A percentile compares a stretch with the other conserved stretches of the same genome.
phyloP scores from a whole-genome alignment of 495 filamentous ascomycete genomes.

The Neurospora hispaniola region DNA sequence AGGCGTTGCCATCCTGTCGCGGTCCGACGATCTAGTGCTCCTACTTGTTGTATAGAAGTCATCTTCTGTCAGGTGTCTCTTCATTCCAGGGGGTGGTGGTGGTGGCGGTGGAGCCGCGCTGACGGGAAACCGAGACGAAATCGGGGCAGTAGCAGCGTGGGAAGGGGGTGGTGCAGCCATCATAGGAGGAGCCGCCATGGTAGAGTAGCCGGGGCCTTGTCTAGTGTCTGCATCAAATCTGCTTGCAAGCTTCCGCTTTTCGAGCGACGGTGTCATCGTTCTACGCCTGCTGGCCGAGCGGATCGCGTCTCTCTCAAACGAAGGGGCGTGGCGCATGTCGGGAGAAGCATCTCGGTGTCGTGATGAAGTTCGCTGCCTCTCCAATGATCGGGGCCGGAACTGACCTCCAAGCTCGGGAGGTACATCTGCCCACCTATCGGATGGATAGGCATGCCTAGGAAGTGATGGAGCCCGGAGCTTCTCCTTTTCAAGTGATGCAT shows the following conservation, averaged over 20 bases:
- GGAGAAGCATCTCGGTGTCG: constrained; percentile 2
- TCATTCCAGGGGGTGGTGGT: neutral
- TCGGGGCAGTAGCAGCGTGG: constrained; percentile 12
- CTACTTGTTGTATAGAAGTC: neutral
- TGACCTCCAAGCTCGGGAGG: neutral
- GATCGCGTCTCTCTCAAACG: constrained; percentile 28
- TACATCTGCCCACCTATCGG: neutral
- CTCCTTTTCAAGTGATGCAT: constrained; percentile 8
- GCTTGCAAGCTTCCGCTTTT: constrained; percentile 19
- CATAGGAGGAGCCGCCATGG: constrained; percentile 7
- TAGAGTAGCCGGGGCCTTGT: constrained; percentile 8
- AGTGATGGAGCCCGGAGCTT: neutral
- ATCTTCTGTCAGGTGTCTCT: neutral
- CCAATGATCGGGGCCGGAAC: constrained; percentile 5
- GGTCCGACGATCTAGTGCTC: neutral
- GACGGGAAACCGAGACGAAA: neutral
- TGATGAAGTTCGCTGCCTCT: constrained; percentile 4
- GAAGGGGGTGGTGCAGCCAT: constrained; percentile 15
- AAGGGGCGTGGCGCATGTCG: constrained; percentile 19
- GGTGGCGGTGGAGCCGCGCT: neutral
- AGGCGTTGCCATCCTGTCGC: constrained; percentile 5
- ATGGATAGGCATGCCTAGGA: neutral
- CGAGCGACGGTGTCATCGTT: neutral
- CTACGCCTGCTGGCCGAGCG: neutral
- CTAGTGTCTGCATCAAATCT: constrained; percentile 33